Base-by-base conservation (phyloP, 2,329 filamentous ascomycete genomes). In the Tolypocladium nubicola region DNA sequence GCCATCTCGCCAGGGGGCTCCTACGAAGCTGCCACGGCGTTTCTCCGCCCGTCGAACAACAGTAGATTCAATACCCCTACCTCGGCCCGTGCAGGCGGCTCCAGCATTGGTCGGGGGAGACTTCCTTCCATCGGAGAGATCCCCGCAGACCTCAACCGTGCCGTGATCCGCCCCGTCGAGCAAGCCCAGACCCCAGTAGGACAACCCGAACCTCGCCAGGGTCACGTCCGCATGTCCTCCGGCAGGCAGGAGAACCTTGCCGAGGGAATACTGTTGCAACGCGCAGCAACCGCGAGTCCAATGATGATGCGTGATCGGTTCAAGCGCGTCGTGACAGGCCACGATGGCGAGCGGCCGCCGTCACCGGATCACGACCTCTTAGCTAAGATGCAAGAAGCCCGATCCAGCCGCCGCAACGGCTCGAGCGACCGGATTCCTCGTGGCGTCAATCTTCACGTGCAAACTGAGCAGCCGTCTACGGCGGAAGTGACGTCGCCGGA, bases 351-450 rank as follows among this genome's bases (percentile, higher is more conserved):
- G 73, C 49, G 76, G 76, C 79, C 89, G 9, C 88, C 89, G 0
- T 90, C 90, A 1, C 74, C 74, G 1, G 70, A 74, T 54, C 19
- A 89, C 81, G 39, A 82, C 79, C 10, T 83, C 80, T 26, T 87
- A 83, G 54, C 81, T 81, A 56, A 85, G 53, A 84, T 87, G 71
- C 66, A 74, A 37, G 81, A 86, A 56, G 76, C 83, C 52, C 78
- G 79, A 8, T 75, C 81, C 23, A 76, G 76, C 47, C 81, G 79
- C 37, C 81, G 87, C 35, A 88, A 88, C 61, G 85, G 86, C 14
- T 90, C 90, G 9, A 83, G 88, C 19, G 88, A 88, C 64, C 84
- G 90, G 26, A 96, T 93, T 61, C 90, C 90, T 2, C 81, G 85
- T 56, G 88, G 88, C 0, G 68, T 84, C 10, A 73, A 78, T 21